Percentiles rank a stretch among this genome's conserved stretches.
phyloP scores from a whole-genome alignment of 495 filamentous ascomycete genomes.

The Talaromyces proteolyticus region DNA sequence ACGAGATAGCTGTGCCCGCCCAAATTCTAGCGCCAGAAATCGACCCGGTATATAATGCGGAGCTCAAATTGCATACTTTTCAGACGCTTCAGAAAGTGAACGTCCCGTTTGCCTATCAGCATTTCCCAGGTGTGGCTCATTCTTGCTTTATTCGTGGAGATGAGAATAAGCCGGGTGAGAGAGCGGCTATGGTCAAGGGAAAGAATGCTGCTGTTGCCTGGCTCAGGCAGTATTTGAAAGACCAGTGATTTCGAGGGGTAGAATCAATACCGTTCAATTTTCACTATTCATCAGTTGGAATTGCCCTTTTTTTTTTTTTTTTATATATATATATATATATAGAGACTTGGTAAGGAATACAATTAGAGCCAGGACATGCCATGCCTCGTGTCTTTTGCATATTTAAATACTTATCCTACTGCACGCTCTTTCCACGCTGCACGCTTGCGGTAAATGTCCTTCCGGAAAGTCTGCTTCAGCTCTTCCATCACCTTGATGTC shows the following conservation, averaged over 20 bases:
- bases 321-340: too few relatives aligned
- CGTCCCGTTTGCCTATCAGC: constrained; percentile 50
- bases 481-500: constrained; percentile 16
- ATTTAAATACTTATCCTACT: too few relatives aligned
- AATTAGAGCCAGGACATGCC: too few relatives aligned
- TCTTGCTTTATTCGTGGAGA: constrained; percentile 42
- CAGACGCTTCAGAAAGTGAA: constrained; percentile 30
- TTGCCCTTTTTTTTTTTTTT: too few relatives aligned
- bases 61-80: constrained; percentile 45
- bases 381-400: too few relatives aligned
- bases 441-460: constrained; percentile 32
- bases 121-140: constrained; percentile 51
- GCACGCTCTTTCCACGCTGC: not conserved
- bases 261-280: too few relatives aligned
- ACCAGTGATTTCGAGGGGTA: too few relatives aligned
- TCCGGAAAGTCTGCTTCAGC: constrained; percentile 38
- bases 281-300: too few relatives aligned
- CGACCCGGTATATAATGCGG: constrained; percentile 38
- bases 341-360: too few relatives aligned
- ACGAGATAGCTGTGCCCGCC: constrained; percentile 43
- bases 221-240: constrained; percentile 3
- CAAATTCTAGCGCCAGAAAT: constrained; percentile 55
- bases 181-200: constrained; percentile 1
- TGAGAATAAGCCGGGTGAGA: constrained; percentile 4
- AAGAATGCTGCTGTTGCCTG: constrained; percentile 6